phyloP scores from a whole-genome alignment of 495 filamentous ascomycete genomes.

The Penicillium ochrochloron region DNA sequence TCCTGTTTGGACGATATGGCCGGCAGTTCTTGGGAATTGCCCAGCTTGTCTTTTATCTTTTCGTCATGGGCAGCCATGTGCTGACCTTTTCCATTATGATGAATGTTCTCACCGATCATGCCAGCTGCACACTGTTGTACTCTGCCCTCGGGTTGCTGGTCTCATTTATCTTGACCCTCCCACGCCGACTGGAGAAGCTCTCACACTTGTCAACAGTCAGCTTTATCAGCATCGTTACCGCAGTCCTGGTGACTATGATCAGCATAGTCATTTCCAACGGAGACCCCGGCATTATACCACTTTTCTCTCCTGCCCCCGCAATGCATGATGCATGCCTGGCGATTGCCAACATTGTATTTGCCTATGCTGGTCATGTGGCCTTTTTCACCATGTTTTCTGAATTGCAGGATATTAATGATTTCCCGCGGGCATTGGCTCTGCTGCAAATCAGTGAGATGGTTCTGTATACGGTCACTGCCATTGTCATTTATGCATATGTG shows the following conservation, averaged over 20 bases:
- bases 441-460: slow-evolving; percentile 64
- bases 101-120: slow-evolving; percentile 63
- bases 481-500: slow-evolving; percentile 70
- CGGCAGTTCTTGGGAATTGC: slow-evolving; percentile 61
- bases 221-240: slow-evolving; percentile 64
- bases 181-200: slow-evolving; percentile 59
- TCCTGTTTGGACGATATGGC: slow-evolving; percentile 62
- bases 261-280: slow-evolving; percentile 47
- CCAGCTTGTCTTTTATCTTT: slow-evolving; percentile 65
- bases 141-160: slow-evolving; percentile 62
- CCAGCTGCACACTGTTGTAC: slow-evolving; percentile 66
- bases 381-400: slow-evolving; percentile 75
- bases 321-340: slow-evolving; percentile 51
- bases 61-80: slow-evolving; percentile 75
- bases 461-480: slow-evolving; percentile 68
- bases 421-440: slow-evolving; percentile 61
- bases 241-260: slow-evolving; percentile 69
- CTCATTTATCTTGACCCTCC: slow-evolving; percentile 63
- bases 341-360: slow-evolving; percentile 36
- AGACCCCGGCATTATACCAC: slow-evolving; percentile 50
- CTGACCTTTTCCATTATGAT: slow-evolving; percentile 74
- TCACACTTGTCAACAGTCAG: slow-evolving; percentile 62
- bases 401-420: slow-evolving; percentile 65
- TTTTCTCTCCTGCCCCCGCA: slow-evolving; percentile 28
- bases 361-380: slow-evolving; percentile 63